Evolutionary conservation across 495 filamentous ascomycete genomes (phyloP), one percentile per base, ranked within the genome.

Genomic region (Darksidea phi): DNA sequence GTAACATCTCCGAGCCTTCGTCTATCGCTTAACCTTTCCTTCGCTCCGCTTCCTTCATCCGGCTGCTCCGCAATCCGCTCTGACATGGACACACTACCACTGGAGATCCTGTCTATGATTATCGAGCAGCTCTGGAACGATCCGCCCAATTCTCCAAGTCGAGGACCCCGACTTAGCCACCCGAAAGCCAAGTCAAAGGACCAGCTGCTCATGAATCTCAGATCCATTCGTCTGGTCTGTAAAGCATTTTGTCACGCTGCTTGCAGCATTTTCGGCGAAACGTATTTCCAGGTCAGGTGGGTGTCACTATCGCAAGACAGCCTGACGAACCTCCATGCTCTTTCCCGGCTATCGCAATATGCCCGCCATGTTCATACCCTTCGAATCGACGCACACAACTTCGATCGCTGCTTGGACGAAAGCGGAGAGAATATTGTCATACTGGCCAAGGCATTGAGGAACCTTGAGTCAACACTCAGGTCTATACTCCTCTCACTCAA

Each of bases 121-220:
- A 52, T 61, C 6, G 37, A 61, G 1, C 48, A 61, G 38, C 57
- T 61, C 3, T 61, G 57, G 57, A 48, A 54, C 50, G 57, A 61
- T 37, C 26, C 57, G 13, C 38, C 54, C 6, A 4, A 15, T 1
- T 13, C 41, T 24, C 36, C 37, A 12, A 48, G 28, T 15, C 48
- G 21, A 18, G 57, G 57, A 15, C 48, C 48, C 13, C 25, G 37
- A 21, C 57, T 53, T 6, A 47, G 48, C 0, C 48, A 52, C n/a
- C 48, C 57, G 17, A 47, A 54, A 20, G 15, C 48, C 1, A 51
- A 45, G 28, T 34, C 57, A 3, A 48, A 48, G 12, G 48, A 61
- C 17, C 36, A 45, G 17, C 42, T 61, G 7, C 57, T 61, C 24
- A 54, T 47, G 48, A 54, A 54, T 36, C 25, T 61, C n/a, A 34